Evolutionary conservation across 306 rosid species (phyloP).

Genomic region (Pyrus pyrifolia): DNA sequence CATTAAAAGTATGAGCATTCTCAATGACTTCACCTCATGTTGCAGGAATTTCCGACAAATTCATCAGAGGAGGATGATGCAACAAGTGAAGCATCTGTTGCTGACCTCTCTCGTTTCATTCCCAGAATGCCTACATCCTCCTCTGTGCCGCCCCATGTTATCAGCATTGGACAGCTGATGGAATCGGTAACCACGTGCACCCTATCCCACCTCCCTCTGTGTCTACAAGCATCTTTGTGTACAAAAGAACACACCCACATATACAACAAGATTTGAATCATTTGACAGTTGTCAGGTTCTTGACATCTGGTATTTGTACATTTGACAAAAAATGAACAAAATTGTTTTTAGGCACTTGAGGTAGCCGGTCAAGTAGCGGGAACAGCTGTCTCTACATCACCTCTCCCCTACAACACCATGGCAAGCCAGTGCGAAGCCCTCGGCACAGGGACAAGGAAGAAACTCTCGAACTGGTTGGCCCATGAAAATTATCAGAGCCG

Average conservation of each 20-base stretch:
- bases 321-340: not conserved
- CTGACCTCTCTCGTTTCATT: slow-evolving; percentile 59
- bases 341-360: slow-evolving; percentile 63
- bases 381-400: slow-evolving; percentile 64
- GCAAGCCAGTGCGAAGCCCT: slow-evolving; percentile 94
- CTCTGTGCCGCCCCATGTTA: slow-evolving; percentile 48
- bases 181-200: slow-evolving; percentile 54
- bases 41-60: slow-evolving; percentile 67
- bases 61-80: slow-evolving; percentile 65
- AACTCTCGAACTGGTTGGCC: slow-evolving; percentile 84
- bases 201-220: not conserved
- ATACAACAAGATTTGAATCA: not conserved
- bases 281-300: not conserved
- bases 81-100: slow-evolving; percentile 76
- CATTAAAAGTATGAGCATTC: not conserved
- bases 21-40: not conserved
- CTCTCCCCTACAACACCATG: slow-evolving; percentile 89
- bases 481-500: slow-evolving; percentile 50
- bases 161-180: slow-evolving; percentile 88
- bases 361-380: slow-evolving; percentile 97
- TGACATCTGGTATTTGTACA: not conserved
- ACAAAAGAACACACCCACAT: not conserved
- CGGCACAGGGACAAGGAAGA: slow-evolving; percentile 83
- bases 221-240: not conserved
- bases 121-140: slow-evolving; percentile 62